These are phyloP conservation scores for Penicillium sp. DNA, from an alignment of 2,329 filamentous ascomycete genomes.

Conservation along the genomic window DNA sequence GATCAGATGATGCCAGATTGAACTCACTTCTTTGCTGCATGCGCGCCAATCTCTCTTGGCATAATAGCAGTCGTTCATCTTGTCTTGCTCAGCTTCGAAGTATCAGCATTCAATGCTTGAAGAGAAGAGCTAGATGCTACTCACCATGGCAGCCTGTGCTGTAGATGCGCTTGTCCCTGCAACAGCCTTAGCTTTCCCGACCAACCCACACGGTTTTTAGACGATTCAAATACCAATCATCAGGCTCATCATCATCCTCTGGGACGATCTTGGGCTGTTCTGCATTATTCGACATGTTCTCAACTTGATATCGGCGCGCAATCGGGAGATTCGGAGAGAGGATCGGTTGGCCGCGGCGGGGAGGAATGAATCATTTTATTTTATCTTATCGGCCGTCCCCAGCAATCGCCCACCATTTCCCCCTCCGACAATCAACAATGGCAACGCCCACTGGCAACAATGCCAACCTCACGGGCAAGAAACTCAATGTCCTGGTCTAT, in stretches of 20 bases:
- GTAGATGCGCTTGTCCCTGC: conserved; percentile 95
- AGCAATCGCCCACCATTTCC: conserved; percentile 9
- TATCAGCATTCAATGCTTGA: conserved; percentile 12
- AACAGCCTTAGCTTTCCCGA: conserved; percentile 23
- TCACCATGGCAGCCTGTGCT: conserved; percentile 91
- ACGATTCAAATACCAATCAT: conserved; percentile 74
- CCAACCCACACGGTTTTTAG: conserved; percentile 7
- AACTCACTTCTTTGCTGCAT: conserved; percentile 81
- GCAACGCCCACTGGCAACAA: conserved; percentile 33
- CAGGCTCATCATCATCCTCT: conserved; percentile 78
- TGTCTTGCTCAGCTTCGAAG: conserved; percentile 75
- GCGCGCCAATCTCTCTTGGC: conserved; percentile 94
- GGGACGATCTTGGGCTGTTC: conserved; percentile 44
- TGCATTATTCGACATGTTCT: conserved; percentile 61
- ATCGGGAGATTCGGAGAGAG: conserved; percentile 5
- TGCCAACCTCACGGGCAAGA: conserved; percentile 61
- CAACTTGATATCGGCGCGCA: conserved; percentile 3
- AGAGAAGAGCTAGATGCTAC: conserved; percentile 19
- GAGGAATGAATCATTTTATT: neutral
- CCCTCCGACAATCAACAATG: conserved; percentile 27
- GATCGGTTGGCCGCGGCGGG: conserved; percentile 23
- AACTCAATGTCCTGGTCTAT: conserved; percentile 91
- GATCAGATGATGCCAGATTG: neutral
- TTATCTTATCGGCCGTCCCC: conserved; percentile 26
- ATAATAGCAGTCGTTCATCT: conserved; percentile 92